These are phyloP conservation scores for Lentinus brumalis DNA, from an alignment of 768 basidiomycete species.

Conservation along the genomic window DNA sequence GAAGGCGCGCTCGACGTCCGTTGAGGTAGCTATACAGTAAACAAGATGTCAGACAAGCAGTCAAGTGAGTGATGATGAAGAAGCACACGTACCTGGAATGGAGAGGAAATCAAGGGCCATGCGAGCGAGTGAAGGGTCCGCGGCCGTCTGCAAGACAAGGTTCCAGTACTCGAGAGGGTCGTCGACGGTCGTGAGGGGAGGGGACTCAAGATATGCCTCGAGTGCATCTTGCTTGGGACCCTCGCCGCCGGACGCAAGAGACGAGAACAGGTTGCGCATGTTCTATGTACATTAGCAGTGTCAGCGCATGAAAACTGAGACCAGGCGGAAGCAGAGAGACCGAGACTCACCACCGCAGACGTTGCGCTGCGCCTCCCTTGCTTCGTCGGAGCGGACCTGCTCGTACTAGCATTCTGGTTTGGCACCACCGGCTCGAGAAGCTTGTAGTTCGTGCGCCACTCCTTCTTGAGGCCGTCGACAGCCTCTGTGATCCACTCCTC, in stretches of 20 bases:
- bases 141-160: neutral
- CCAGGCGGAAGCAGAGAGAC: too few species aligned
- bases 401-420: too few species aligned
- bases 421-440: neutral
- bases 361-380: too few species aligned
- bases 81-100: neutral
- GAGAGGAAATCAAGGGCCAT: conserved; percentile 12
- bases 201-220: conserved; percentile 1
- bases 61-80: neutral
- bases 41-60: neutral
- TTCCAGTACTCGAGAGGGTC: conserved; percentile 9
- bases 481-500: conserved; percentile 26
- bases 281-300: neutral
- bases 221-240: neutral
- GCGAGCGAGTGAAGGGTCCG: neutral
- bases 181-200: neutral
- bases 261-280: neutral
- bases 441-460: conserved; percentile 9
- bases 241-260: neutral
- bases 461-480: neutral
- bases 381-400: too few species aligned
- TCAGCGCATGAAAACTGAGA: too few species aligned
- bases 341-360: too few species aligned
- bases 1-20: conserved; percentile 6
- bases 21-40: neutral